Conservation (phyloP, 2,329 filamentous ascomycete genomes). For the Podosphaera aphanis region DNA sequence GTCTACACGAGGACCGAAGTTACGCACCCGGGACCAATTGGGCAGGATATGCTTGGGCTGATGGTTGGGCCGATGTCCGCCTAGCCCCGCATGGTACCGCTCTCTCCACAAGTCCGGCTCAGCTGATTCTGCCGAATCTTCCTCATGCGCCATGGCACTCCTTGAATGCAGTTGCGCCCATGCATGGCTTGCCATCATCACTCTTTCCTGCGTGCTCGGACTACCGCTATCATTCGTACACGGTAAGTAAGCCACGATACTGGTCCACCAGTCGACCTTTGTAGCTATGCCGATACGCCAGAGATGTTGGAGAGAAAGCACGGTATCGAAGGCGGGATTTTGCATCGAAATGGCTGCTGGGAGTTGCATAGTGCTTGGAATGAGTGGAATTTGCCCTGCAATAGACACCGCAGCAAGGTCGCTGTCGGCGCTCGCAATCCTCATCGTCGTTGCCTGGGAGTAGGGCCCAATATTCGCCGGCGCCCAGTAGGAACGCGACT, state of each 20-base stretch:
- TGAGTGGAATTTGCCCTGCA: conserved; percentile 76
- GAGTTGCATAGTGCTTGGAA: conserved; percentile 55
- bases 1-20: conserved; percentile 13
- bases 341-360: conserved; percentile 13
- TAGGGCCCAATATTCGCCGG: conserved; percentile 95
- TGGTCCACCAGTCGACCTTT: conserved; percentile 50
- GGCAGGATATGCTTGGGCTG: conserved; percentile 20
- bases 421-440: conserved; percentile 14
- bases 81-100: conserved; percentile 30
- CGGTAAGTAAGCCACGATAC: conserved; percentile 52
- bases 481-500: conserved; percentile 88
- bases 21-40: conserved; percentile 20
- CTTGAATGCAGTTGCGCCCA: conserved; percentile 20
- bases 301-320: conserved; percentile 67
- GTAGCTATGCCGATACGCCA: conserved; percentile 58
- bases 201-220: conserved; percentile 13
- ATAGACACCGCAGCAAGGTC: conserved; percentile 30
- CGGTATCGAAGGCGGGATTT: conserved; percentile 24
- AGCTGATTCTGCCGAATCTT: conserved; percentile 25
- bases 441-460: conserved; percentile 56
- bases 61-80: conserved; percentile 4
- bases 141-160: conserved; percentile 2
- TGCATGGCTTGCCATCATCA: conserved; percentile 21
- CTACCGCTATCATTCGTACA: conserved; percentile 5
- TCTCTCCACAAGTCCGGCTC: conserved; percentile 46